Percentiles rank a stretch among this genome's conserved stretches.
Evolutionary conservation across 441 rosid genomes (phyloP).

Genomic region (Rhodomyrtus psidioides): DNA sequence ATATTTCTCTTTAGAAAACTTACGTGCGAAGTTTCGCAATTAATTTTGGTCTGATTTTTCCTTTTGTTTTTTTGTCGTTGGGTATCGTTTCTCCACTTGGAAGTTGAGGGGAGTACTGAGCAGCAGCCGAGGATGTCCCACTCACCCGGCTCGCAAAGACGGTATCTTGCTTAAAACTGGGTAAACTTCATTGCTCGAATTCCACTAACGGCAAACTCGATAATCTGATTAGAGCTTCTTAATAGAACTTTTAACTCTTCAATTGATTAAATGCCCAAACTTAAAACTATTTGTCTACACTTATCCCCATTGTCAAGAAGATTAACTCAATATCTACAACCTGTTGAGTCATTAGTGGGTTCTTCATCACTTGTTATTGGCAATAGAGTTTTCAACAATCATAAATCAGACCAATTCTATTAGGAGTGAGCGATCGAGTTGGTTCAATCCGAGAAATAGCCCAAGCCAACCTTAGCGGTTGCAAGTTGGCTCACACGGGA

Average conservation of each 20-base stretch:
- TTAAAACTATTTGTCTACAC: background rate
- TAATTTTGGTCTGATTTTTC: background rate
- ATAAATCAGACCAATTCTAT: background rate
- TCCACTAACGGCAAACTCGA: background rate
- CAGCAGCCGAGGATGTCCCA: too few relatives aligned
- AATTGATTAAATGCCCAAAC: background rate
- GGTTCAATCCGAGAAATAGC: fast-evolving
- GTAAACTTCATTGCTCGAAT: fast-evolving
- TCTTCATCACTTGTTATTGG: background rate
- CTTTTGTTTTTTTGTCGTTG: too few relatives aligned
- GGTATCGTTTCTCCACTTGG: too few relatives aligned
- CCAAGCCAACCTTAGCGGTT: fast-evolving
- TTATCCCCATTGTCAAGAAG: background rate
- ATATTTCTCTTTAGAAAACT: background rate
- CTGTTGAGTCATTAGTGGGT: background rate
- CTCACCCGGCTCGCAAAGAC: background rate
- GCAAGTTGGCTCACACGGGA: background rate
- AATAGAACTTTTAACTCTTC: background rate
- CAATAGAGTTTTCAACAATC: background rate
- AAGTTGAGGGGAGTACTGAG: too few relatives aligned
- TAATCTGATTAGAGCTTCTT: background rate
- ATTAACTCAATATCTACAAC: background rate
- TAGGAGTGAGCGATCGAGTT: background rate
- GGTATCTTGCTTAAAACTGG: background rate
- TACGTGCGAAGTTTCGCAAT: background rate